phyloP scores from a whole-genome alignment of 1,284 basidiomycete species.

The Fomitopsis pinicola region DNA sequence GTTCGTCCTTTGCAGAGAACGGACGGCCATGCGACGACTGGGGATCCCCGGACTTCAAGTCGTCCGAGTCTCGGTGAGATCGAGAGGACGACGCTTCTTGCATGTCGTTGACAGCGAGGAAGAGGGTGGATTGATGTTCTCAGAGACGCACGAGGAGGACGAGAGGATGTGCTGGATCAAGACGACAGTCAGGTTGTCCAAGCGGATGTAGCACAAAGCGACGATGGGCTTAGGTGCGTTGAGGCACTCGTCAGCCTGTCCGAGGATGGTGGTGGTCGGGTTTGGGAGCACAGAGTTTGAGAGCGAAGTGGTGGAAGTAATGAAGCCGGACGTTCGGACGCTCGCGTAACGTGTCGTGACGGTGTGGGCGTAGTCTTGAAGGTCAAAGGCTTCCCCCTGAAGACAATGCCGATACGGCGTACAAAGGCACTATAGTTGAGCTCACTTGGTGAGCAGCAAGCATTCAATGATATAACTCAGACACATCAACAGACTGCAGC shows the following conservation, averaged over 20 bases:
- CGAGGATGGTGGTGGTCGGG: constrained; percentile 4
- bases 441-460: constrained; percentile 4
- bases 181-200: constrained; percentile 26
- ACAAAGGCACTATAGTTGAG: constrained; percentile 2
- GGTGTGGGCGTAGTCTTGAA: constrained; percentile 23
- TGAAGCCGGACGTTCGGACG: constrained; percentile 24
- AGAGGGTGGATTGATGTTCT: constrained; percentile 34
- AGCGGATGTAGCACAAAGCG: constrained; percentile 30
- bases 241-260: constrained; percentile 1
- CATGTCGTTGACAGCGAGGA: constrained; percentile 37
- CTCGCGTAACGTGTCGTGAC: constrained; percentile 28
- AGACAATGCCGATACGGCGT: constrained; percentile 6
- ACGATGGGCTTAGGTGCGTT: constrained; percentile 18
- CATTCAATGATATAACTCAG: constrained; percentile 9
- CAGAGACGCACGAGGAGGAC: constrained; percentile 38
- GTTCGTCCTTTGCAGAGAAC: constrained; percentile 38
- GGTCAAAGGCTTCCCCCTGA: constrained; percentile 22
- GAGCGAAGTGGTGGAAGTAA: constrained; percentile 21
- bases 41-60: constrained; percentile 46
- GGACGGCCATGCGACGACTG: constrained; percentile 43
- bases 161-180: constrained; percentile 39
- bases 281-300: not conserved
- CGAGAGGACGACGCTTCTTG: constrained; percentile 48
- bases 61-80: constrained; percentile 43
- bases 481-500: not conserved